These are phyloP conservation scores for Funneliformis caledonium DNA, from an alignment of 371 early-diverging fungal genomes.

Conservation along the genomic window DNA sequence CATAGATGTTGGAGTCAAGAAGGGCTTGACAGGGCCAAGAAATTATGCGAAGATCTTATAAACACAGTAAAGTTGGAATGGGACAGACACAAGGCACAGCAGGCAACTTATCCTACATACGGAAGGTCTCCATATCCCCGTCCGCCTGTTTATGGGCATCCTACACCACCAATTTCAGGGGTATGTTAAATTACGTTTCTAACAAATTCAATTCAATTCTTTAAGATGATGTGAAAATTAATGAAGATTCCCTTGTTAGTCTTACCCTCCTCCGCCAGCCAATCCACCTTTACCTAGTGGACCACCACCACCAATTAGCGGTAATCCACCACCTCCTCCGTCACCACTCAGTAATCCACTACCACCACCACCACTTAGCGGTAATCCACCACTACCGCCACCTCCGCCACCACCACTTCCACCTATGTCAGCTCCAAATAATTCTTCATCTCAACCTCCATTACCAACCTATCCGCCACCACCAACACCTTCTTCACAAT, in stretches of 20 bases:
- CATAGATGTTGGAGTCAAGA: conserved; percentile 68
- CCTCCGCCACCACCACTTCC: conserved; percentile 44
- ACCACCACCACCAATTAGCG: conserved; percentile 47
- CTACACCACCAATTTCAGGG: conserved; percentile 29
- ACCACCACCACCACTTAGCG: conserved; percentile 44
- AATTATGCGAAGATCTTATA: conserved; percentile 75
- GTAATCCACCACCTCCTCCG: conserved; percentile 38
- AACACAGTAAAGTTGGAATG: conserved; percentile 77
- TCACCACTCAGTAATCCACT: conserved; percentile 43
- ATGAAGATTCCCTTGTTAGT: conserved; percentile 11
- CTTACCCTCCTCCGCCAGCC: conserved; percentile 35
- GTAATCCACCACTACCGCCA: conserved; percentile 41
- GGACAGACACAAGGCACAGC: conserved; percentile 59
- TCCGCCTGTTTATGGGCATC: conserved; percentile 38
- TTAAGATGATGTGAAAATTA: conserved; percentile 23
- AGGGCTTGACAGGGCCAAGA: conserved; percentile 68
- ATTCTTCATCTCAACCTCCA: conserved; percentile 10
- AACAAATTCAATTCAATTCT: conserved; percentile 39
- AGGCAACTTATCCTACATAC: conserved; percentile 42
- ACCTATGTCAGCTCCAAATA: conserved; percentile 36
- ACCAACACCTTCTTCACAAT: not conserved
- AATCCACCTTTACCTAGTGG: conserved; percentile 50
- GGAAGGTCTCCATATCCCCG: conserved; percentile 40
- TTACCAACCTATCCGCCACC: not conserved
- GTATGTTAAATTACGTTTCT: conserved; percentile 31